phyloP scores from a whole-genome alignment of 2,329 filamentous ascomycete species.

The Fusarium euwallaceae region DNA sequence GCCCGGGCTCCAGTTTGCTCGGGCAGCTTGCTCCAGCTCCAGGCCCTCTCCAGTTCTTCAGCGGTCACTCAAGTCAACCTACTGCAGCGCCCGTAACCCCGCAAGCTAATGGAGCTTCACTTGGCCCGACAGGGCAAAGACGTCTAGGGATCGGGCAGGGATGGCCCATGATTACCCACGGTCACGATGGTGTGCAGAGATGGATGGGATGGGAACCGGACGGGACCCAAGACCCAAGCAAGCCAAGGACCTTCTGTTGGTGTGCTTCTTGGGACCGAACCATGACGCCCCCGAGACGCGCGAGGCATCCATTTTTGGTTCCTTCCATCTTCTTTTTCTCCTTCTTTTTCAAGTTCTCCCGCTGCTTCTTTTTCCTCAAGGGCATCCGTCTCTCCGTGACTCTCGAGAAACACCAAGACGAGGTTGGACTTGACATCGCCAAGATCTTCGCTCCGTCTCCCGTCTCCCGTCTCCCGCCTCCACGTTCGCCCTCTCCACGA shows the following conservation, averaged over 20 bases:
- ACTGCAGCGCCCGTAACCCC: slow-evolving; percentile 41
- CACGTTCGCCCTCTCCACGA: slow-evolving; percentile 28
- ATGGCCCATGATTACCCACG: slow-evolving; percentile 41
- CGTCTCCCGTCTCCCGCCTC: slow-evolving; percentile 19
- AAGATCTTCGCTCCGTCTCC: slow-evolving; percentile 3
- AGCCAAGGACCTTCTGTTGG: slow-evolving; percentile 35
- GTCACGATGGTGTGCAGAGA: slow-evolving; percentile 48
- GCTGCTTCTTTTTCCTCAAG: slow-evolving; percentile 10
- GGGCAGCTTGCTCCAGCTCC: neutral
- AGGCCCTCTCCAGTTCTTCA: slow-evolving; percentile 15
- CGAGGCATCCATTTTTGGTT: slow-evolving; percentile 43
- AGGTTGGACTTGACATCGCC: slow-evolving; percentile 23
- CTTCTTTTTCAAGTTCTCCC: slow-evolving; percentile 28
- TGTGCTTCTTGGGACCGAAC: slow-evolving; percentile 42
- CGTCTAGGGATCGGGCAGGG: slow-evolving; percentile 38
- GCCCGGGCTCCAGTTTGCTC: neutral
- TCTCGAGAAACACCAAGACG: slow-evolving; percentile 6
- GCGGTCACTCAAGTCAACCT: slow-evolving; percentile 11
- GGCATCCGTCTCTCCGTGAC: slow-evolving; percentile 6
- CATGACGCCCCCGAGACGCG: slow-evolving; percentile 45
- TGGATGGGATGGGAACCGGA: slow-evolving; percentile 21
- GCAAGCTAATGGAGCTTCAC: slow-evolving; percentile 41
- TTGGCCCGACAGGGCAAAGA: slow-evolving; percentile 39
- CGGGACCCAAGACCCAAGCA: slow-evolving; percentile 12
- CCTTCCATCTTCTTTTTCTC: slow-evolving; percentile 35